phyloP scores from a whole-genome alignment of 148 eudicot species.

The Salicornia ramosissima region DNA sequence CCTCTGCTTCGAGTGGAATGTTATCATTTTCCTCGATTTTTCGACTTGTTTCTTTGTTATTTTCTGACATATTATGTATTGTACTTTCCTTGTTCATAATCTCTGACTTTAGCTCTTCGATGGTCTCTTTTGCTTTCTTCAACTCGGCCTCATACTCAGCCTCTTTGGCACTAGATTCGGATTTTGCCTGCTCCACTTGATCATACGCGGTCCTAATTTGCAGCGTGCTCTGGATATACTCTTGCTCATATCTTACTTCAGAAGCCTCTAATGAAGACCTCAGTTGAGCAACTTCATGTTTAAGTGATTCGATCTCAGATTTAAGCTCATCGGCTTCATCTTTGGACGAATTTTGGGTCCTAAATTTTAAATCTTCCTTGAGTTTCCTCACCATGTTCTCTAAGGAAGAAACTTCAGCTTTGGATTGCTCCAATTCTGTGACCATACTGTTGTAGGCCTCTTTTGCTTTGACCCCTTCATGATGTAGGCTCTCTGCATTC shows the following conservation, averaged over 20 bases:
- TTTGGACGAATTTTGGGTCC: slow-evolving; percentile 15
- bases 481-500: slow-evolving; percentile 42
- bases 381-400: slow-evolving; percentile 49
- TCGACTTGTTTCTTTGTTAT: slow-evolving; percentile 27
- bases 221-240: slow-evolving; percentile 60
- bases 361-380: slow-evolving; percentile 27
- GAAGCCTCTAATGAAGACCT: slow-evolving; percentile 60
- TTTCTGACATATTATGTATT: slow-evolving; percentile 31
- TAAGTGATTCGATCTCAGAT: slow-evolving; percentile 47
- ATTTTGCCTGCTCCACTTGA: slow-evolving; percentile 49
- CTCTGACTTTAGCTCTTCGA: slow-evolving; percentile 47
- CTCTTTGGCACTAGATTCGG: slow-evolving; percentile 48
- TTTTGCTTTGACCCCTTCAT: slow-evolving; percentile 42
- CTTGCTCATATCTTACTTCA: slow-evolving; percentile 62
- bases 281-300: slow-evolving; percentile 43
- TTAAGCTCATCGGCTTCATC: slow-evolving; percentile 37
- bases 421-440: slow-evolving; percentile 54
- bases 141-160: slow-evolving; percentile 45
- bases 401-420: slow-evolving; percentile 40
- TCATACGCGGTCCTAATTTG: slow-evolving; percentile 73
- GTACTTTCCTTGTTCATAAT: slow-evolving; percentile 35
- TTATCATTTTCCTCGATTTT: slow-evolving; percentile 28
- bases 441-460: slow-evolving; percentile 46
- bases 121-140: slow-evolving; percentile 32
- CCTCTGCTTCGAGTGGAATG: slow-evolving; percentile 31